phyloP scores from a whole-genome alignment of 768 basidiomycete species.

The Termitomyces sp. region DNA sequence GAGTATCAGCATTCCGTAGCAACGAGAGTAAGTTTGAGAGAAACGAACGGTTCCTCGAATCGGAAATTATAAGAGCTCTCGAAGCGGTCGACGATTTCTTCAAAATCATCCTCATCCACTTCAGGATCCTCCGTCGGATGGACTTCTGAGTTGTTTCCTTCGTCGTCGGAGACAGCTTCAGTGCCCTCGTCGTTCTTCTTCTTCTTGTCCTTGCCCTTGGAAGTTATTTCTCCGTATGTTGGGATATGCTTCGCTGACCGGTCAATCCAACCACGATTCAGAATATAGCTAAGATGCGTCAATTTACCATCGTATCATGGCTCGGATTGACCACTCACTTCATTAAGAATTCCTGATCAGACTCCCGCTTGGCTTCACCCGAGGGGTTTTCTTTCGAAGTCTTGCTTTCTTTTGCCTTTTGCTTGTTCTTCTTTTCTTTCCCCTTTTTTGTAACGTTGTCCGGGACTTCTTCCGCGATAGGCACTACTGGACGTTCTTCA shows the following conservation, averaged over 20 bases:
- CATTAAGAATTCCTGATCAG: constrained; percentile 84
- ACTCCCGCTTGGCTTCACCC: constrained; percentile 45
- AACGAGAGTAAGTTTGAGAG: constrained; percentile 5
- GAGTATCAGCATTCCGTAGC: not conserved
- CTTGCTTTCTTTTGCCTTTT: constrained; percentile 28
- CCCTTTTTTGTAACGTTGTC: constrained; percentile 32
- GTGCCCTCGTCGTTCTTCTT: constrained; percentile 17
- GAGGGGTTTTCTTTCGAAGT: constrained; percentile 23
- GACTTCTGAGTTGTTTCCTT: constrained; percentile 14
- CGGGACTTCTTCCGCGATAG: constrained; percentile 16
- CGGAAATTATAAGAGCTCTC: constrained; percentile 98
- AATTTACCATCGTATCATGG: not conserved
- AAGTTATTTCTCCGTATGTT: constrained; percentile 78
- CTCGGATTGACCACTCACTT: constrained; percentile 50
- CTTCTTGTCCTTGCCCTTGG: constrained; percentile 25
- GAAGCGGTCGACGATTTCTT: constrained; percentile 87
- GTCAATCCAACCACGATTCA: constrained; percentile 98
- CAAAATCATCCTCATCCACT: constrained; percentile 70
- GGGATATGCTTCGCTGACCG: constrained; percentile 66
- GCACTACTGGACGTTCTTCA: not conserved
- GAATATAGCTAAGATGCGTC: constrained; percentile 69
- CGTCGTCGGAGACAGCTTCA: constrained; percentile 17
- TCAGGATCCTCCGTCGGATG: constrained; percentile 21
- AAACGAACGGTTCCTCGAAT: constrained; percentile 89
- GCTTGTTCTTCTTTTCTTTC: constrained; percentile 37